Percentiles rank a stretch among this genome's conserved stretches.
Evolutionary conservation across 257 asterid species (phyloP).

Genomic region (Scutellaria minor): DNA sequence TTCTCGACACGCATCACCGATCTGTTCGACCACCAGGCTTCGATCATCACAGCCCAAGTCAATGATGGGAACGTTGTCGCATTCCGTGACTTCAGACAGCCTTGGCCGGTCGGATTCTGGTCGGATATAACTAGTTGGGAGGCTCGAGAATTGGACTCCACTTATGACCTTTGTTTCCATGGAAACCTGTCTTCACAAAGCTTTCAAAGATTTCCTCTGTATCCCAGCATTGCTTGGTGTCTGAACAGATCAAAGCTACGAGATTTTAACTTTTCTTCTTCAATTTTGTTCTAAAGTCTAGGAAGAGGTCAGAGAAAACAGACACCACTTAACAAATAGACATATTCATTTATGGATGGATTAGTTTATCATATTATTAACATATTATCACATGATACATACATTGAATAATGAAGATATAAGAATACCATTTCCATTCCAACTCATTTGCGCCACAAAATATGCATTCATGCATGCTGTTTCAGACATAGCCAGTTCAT

Average conservation of each 20-base stretch:
- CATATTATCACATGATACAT: too few species aligned
- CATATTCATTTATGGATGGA: not conserved
- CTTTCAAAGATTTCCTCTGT: slow-evolving; percentile 23
- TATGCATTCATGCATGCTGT: slow-evolving; percentile 14
- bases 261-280: not conserved
- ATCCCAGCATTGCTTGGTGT: slow-evolving; percentile 26
- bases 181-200: slow-evolving; percentile 26
- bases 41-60: slow-evolving; percentile 50
- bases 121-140: slow-evolving; percentile 56
- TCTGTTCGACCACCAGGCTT: slow-evolving; percentile 36
- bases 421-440: not conserved
- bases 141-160: slow-evolving; percentile 49
- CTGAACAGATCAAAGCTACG: slow-evolving; percentile 27
- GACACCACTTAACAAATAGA: not conserved
- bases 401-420: not conserved
- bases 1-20: slow-evolving; percentile 54
- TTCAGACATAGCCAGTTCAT: not conserved
- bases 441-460: not conserved
- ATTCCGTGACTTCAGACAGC: slow-evolving; percentile 46
- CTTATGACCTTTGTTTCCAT: slow-evolving; percentile 59
- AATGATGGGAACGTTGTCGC: slow-evolving; percentile 49
- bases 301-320: not conserved
- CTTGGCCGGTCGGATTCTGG: slow-evolving; percentile 60
- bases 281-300: not conserved
- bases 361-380: too few species aligned